A percentile compares a stretch with the other conserved stretches of the same genome.
Evolutionary conservation across 495 filamentous ascomycete genomes (phyloP).

Genomic region (Thermochaetoides thermophila): DNA sequence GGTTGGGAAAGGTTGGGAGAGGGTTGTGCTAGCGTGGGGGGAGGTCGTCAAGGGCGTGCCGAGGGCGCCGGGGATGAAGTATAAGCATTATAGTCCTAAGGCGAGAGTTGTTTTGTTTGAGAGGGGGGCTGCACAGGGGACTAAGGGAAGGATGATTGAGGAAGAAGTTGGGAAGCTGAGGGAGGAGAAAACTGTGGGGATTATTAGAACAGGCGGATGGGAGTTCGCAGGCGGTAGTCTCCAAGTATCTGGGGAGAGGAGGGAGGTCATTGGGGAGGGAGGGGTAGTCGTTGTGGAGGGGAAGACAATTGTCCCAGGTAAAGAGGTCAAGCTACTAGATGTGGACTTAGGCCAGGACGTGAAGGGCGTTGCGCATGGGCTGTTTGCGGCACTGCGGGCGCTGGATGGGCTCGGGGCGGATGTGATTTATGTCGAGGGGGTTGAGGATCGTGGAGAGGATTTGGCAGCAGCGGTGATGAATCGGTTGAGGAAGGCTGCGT

Average conservation of each 20-base stretch:
- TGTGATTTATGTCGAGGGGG: slow-evolving; percentile 84
- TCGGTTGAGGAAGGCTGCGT: slow-evolving; percentile 74
- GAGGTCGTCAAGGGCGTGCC: slow-evolving; percentile 47
- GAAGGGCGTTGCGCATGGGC: slow-evolving; percentile 60
- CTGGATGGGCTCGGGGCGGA: slow-evolving; percentile 68
- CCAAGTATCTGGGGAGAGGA: slow-evolving; percentile 13
- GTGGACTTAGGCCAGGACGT: slow-evolving; percentile 52
- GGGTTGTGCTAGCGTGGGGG: slow-evolving; percentile 57
- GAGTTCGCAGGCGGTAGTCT: slow-evolving; percentile 20
- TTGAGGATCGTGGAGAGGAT: slow-evolving; percentile 64
- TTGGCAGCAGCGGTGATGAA: slow-evolving; percentile 97
- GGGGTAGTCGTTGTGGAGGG: slow-evolving; percentile 21
- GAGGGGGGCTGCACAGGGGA: slow-evolving; percentile 10
- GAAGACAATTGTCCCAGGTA: slow-evolving; percentile 14
- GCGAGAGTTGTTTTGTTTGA: slow-evolving; percentile 80
- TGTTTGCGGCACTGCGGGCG: slow-evolving; percentile 77
- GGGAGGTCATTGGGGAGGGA: slow-evolving; percentile 10
- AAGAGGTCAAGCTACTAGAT: slow-evolving; percentile 31
- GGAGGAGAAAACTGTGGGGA: slow-evolving; percentile 14
- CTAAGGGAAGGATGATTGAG: slow-evolving; percentile 9
- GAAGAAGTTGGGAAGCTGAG: not conserved
- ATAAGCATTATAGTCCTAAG: slow-evolving; percentile 90
- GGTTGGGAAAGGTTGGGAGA: slow-evolving; percentile 70
- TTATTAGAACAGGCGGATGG: slow-evolving; percentile 34
- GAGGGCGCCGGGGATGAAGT: slow-evolving; percentile 94